These are phyloP conservation scores for Annona cherimola DNA, from an alignment of 164 flowering plant species.

Conservation along the genomic window DNA sequence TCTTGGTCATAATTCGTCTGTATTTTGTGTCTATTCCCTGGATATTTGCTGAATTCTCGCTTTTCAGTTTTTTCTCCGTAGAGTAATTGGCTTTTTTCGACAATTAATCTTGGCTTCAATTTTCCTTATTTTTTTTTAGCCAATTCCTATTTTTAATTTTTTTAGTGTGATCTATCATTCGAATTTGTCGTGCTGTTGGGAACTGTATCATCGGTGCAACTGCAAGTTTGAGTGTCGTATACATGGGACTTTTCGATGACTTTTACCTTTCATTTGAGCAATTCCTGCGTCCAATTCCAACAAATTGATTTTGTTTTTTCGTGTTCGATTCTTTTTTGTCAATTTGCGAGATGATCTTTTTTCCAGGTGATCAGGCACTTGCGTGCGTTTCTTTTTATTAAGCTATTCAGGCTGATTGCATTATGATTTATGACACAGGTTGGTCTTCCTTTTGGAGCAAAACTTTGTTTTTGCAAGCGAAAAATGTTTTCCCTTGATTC, in stretches of 20 bases:
- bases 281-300: neutral
- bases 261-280: neutral
- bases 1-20: neutral
- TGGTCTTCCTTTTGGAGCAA: too few species aligned
- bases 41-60: neutral
- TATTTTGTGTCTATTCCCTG: neutral
- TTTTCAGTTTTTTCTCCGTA: neutral
- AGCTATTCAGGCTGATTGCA: too few species aligned
- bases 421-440: too few species aligned
- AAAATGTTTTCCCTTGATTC: too few species aligned
- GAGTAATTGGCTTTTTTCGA: too few species aligned
- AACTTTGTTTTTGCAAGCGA: too few species aligned
- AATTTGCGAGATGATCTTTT: neutral
- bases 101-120: too few species aligned
- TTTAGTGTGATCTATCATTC: neutral
- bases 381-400: too few species aligned
- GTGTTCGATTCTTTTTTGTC: neutral
- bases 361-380: too few species aligned
- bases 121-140: too few species aligned
- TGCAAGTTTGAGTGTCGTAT: neutral
- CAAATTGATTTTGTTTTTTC: neutral
- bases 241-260: neutral
- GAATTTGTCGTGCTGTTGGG: neutral
- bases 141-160: too few species aligned
- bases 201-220: neutral